These are phyloP conservation scores for Alternaria longipes DNA, from an alignment of 2,329 filamentous ascomycete genomes.

Conservation along the genomic window DNA sequence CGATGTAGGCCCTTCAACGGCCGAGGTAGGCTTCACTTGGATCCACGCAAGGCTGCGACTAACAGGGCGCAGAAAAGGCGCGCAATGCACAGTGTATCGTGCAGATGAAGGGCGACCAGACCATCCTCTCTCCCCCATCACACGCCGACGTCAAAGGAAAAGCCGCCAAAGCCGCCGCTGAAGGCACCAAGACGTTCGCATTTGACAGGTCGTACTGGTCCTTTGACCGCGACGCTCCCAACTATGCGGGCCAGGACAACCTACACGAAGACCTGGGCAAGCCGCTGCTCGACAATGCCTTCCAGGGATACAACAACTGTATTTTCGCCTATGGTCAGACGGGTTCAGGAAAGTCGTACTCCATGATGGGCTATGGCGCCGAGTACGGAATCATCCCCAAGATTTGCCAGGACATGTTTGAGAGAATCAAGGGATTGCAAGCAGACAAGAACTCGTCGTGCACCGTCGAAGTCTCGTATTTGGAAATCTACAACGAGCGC, in stretches of 20 bases:
- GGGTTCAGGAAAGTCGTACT: conserved; percentile 97
- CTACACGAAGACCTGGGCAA: conserved; percentile 88
- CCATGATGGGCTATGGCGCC: conserved; percentile 99
- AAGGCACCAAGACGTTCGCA: conserved; percentile 84
- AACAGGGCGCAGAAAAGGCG: conserved; percentile 75
- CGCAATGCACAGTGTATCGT: conserved; percentile 95
- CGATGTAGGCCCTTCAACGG: conserved; percentile 94
- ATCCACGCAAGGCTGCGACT: conserved; percentile 13
- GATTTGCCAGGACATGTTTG: conserved; percentile 98
- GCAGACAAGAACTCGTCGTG: conserved; percentile 82
- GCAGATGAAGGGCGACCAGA: conserved; percentile 94
- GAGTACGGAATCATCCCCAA: conserved; percentile 95
- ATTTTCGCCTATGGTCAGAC: conserved; percentile 99
- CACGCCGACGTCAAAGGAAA: conserved; percentile 68
- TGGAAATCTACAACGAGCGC: conserved; percentile 99
- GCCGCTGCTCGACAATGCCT: conserved; percentile 95
- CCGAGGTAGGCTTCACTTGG: conserved; percentile 70
- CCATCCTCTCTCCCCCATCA: conserved; percentile 78
- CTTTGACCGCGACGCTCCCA: conserved; percentile 80
- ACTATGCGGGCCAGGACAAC: conserved; percentile 90
- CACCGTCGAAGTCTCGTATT: conserved; percentile 96
- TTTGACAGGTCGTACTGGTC: conserved; percentile 99
- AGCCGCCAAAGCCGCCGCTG: conserved; percentile 68
- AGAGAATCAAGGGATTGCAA: conserved; percentile 75
- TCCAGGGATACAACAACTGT: conserved; percentile 98